A percentile compares a stretch with the other conserved stretches of the same genome.
Evolutionary conservation across 2,329 filamentous ascomycete species (phyloP).

Genomic region (Fusarium chuoi): DNA sequence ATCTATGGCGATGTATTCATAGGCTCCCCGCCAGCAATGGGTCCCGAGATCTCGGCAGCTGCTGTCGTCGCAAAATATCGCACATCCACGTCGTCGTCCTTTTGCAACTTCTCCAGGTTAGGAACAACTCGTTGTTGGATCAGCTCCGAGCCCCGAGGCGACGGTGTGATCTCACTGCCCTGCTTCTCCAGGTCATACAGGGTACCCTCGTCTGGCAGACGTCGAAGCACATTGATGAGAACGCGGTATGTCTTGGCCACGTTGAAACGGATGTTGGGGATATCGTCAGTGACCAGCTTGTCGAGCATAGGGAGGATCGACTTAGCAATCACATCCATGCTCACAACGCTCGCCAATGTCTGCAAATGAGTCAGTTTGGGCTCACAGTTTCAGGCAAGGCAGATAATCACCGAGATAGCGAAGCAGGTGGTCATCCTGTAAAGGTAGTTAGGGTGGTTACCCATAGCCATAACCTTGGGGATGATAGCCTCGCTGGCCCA

Average conservation of each 20-base stretch:
- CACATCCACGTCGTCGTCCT: slow-evolving; percentile 97
- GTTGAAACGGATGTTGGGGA: slow-evolving; percentile 99
- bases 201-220: slow-evolving; percentile 88
- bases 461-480: slow-evolving; percentile 98
- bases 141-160: slow-evolving; percentile 78
- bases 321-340: slow-evolving; percentile 89
- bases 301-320: slow-evolving; percentile 97
- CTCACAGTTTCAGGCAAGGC: neutral
- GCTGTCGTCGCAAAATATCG: slow-evolving; percentile 97
- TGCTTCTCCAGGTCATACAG: slow-evolving; percentile 87
- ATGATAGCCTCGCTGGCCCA: slow-evolving; percentile 98
- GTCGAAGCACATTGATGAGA: slow-evolving; percentile 89
- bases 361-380: slow-evolving; percentile 53
- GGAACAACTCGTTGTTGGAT: slow-evolving; percentile 89
- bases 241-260: slow-evolving; percentile 97
- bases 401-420: slow-evolving; percentile 85
- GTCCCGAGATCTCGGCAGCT: slow-evolving; percentile 66
- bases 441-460: slow-evolving; percentile 96
- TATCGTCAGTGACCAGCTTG: slow-evolving; percentile 91
- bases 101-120: slow-evolving; percentile 92
- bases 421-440: slow-evolving; percentile 99
- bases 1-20: slow-evolving; percentile 75
- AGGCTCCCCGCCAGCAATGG: slow-evolving; percentile 62
- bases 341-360: slow-evolving; percentile 94
- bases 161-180: slow-evolving; percentile 69